phyloP scores from a whole-genome alignment of 805 yeast species.

The Candida namnaoensis region DNA sequence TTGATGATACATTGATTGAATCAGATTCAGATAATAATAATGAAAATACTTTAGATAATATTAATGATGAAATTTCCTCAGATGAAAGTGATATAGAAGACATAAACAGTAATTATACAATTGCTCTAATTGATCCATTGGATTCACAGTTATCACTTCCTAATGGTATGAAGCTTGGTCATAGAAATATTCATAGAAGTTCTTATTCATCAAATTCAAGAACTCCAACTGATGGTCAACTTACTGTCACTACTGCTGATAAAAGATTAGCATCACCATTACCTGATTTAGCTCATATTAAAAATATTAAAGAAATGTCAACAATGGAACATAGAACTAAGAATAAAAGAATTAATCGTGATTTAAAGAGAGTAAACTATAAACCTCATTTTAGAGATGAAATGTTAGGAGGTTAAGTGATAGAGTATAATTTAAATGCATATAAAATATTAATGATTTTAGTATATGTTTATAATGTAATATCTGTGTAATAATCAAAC shows the following conservation, averaged over 20 bases:
- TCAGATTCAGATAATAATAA: slow-evolving; percentile 22
- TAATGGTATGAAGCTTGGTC: slow-evolving; percentile 73
- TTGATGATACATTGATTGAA: slow-evolving; percentile 19
- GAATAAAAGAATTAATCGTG: slow-evolving; percentile 32
- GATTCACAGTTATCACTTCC: slow-evolving; percentile 69
- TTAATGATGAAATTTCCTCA: slow-evolving; percentile 11
- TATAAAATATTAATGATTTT: too few species aligned
- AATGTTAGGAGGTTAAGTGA: slow-evolving; percentile 30
- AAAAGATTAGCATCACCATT: slow-evolving; percentile 58
- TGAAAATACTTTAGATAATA: slow-evolving; percentile 14
- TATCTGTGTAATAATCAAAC: too few species aligned
- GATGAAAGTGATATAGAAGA: slow-evolving; percentile 18
- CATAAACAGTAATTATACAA: slow-evolving; percentile 22
- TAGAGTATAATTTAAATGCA: too few species aligned
- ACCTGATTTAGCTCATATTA: slow-evolving; percentile 42
- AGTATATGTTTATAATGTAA: too few species aligned
- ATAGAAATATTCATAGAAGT: slow-evolving; percentile 64
- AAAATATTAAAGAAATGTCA: slow-evolving; percentile 37
- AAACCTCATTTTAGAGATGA: slow-evolving; percentile 83
- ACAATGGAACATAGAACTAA: slow-evolving; percentile 34
- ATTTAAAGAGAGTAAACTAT: slow-evolving; percentile 65
- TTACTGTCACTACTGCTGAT: slow-evolving; percentile 73
- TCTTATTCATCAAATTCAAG: slow-evolving; percentile 41
- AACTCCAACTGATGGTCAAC: slow-evolving; percentile 50
- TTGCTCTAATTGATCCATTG: slow-evolving; percentile 35